Conservation (phyloP, 305 asterid species). For the Plantago coronopus region DNA sequence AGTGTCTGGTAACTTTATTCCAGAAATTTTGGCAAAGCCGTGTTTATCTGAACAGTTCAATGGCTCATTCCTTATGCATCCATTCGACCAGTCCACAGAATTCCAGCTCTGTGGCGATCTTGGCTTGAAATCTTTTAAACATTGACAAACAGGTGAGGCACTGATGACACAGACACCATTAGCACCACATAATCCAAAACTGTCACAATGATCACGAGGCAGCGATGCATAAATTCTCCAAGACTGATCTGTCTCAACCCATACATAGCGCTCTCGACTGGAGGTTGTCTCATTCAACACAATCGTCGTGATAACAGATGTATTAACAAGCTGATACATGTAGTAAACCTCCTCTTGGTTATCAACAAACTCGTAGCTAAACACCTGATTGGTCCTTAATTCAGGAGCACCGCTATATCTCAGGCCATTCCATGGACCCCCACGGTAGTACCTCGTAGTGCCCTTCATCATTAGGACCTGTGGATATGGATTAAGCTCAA, state of each 20-base stretch:
- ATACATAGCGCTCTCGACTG: slow-evolving; percentile 28
- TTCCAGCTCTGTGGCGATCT: slow-evolving; percentile 31
- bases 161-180: slow-evolving; percentile 38
- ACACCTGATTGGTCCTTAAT: slow-evolving; percentile 26
- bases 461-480: slow-evolving; percentile 29
- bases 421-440: slow-evolving; percentile 49
- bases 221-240: slow-evolving; percentile 32
- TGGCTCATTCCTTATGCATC: slow-evolving; percentile 33
- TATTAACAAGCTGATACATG: slow-evolving; percentile 21
- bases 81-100: slow-evolving; percentile 33
- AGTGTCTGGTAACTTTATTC: slow-evolving; percentile 41
- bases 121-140: slow-evolving; percentile 42
- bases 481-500: slow-evolving; percentile 35
- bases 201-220: slow-evolving; percentile 45
- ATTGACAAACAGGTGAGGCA: slow-evolving; percentile 36
- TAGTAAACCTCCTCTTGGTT: slow-evolving; percentile 39
- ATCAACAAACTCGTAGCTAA: slow-evolving; percentile 20
- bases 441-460: slow-evolving; percentile 26
- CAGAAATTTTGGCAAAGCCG: slow-evolving; percentile 29
- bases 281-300: slow-evolving; percentile 29
- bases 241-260: slow-evolving; percentile 31
- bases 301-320: slow-evolving; percentile 32
- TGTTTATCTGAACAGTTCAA: slow-evolving; percentile 34
- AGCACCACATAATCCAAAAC: slow-evolving; percentile 37
- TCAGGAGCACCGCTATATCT: slow-evolving; percentile 32